Evolutionary conservation across 495 filamentous ascomycete genomes (phyloP).

Genomic region (Clavariopsis aquatica): DNA sequence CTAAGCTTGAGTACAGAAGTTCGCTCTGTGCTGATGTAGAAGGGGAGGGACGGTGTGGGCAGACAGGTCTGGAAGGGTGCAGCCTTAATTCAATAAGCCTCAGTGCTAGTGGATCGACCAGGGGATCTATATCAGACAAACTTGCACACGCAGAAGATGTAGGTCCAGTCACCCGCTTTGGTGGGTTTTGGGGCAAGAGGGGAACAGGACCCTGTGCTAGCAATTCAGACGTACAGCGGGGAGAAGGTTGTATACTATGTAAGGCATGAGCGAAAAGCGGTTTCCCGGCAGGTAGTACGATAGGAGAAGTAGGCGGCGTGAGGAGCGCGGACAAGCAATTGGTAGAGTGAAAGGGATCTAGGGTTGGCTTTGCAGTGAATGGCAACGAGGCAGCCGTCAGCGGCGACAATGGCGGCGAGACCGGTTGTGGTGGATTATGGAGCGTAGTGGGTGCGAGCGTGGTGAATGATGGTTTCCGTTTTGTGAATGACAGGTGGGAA

Average conservation of each 20-base stretch:
- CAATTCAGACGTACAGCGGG: too few species aligned
- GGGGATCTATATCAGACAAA: neutral
- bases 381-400: neutral
- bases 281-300: neutral
- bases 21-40: neutral
- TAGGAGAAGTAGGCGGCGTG: constrained; percentile 3
- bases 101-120: neutral
- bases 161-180: neutral
- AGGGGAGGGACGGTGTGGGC: neutral
- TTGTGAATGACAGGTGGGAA: neutral
- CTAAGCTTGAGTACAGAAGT: neutral
- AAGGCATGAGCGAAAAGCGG: constrained; percentile 7
- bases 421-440: neutral
- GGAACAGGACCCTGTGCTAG: neutral
- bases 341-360: neutral
- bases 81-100: neutral
- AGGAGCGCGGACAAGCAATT: neutral
- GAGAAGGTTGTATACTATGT: neutral
- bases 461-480: constrained; percentile 2
- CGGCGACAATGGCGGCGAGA: constrained; percentile 1
- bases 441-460: neutral
- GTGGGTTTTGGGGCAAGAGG: neutral
- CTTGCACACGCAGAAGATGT: neutral
- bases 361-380: neutral
- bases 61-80: neutral